Evolutionary conservation across 2,329 filamentous ascomycete genomes (phyloP).

Genomic region (Amphichorda felina): DNA sequence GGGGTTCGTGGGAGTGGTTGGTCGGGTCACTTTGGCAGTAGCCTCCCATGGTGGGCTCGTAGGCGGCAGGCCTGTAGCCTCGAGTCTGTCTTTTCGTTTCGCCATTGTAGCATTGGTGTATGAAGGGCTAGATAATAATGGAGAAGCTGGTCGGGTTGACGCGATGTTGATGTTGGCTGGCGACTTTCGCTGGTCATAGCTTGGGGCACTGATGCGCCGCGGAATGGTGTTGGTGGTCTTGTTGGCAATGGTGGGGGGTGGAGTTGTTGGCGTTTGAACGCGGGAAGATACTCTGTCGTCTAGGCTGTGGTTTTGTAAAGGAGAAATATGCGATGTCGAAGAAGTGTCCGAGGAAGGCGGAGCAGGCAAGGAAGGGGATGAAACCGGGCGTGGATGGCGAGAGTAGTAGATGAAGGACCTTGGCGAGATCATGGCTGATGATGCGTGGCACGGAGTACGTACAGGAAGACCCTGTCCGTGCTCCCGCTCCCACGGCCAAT

Average conservation of each 20-base stretch:
- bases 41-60: constrained; percentile 14
- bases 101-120: constrained; percentile 11
- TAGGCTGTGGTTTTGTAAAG: not conserved
- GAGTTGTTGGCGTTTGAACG: not conserved
- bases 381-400: constrained; percentile 3
- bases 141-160: not conserved
- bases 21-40: constrained; percentile 13
- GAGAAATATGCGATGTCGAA: not conserved
- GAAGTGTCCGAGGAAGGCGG: not conserved
- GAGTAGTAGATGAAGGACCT: constrained; percentile 10
- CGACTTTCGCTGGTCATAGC: constrained; percentile 5
- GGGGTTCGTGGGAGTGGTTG: constrained; percentile 31
- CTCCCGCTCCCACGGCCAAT: constrained; percentile 2
- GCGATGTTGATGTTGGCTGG: constrained; percentile 1
- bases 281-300: not conserved
- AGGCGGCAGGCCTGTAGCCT: constrained; percentile 12
- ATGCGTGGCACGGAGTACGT: not conserved
- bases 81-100: constrained; percentile 20
- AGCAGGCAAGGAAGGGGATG: constrained; percentile 4
- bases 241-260: constrained; percentile 3
- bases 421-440: constrained; percentile 9
- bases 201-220: constrained; percentile 3
- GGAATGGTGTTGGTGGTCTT: not conserved
- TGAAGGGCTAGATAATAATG: not conserved
- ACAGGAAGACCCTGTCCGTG: not conserved